A percentile compares a stretch with the other conserved stretches of the same genome.
phyloP scores from a whole-genome alignment of 2,329 filamentous ascomycete species.

The Eurotiales sp. region DNA sequence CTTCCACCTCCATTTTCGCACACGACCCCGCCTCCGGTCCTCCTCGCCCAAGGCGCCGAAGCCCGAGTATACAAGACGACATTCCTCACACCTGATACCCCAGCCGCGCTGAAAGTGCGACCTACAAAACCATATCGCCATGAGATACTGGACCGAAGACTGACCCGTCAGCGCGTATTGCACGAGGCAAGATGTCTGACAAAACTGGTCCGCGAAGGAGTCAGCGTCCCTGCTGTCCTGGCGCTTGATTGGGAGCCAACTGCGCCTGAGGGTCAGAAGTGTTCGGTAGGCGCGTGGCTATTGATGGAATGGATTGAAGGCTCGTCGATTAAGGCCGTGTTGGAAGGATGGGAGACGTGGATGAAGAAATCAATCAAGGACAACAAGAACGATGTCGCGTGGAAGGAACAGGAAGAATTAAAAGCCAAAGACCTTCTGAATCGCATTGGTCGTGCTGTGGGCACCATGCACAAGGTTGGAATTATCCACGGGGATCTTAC shows the following conservation, averaged over 20 bases:
- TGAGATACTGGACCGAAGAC: conserved; percentile 77
- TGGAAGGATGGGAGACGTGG: conserved; percentile 65
- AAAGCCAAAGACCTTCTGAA: conserved; percentile 62
- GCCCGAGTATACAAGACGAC: conserved; percentile 85
- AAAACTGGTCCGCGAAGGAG: conserved; percentile 72
- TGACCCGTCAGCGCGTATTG: conserved; percentile 82
- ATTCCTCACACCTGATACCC: conserved; percentile 64
- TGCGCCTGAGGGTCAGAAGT: conserved; percentile 45
- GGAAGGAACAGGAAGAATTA: conserved; percentile 41
- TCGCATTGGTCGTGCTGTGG: conserved; percentile 67
- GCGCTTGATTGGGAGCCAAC: conserved; percentile 57
- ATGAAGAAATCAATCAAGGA: conserved; percentile 33
- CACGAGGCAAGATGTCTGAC: conserved; percentile 83
- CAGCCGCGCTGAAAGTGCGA: conserved; percentile 84
- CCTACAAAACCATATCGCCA: conserved; percentile 90
- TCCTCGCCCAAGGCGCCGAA: conserved; percentile 93
- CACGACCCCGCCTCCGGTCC: conserved; percentile 59
- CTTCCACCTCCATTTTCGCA: conserved; percentile 64
- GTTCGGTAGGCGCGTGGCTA: conserved; percentile 71
- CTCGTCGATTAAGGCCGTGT: conserved; percentile 61
- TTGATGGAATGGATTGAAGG: conserved; percentile 84
- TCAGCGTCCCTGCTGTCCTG: conserved; percentile 77
- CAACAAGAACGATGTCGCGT: conserved; percentile 23
- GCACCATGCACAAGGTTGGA: conserved; percentile 74
- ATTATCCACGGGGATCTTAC: conserved; percentile 94